Evolutionary conservation across 495 filamentous ascomycete species (phyloP), one percentile per base, ranked within the genome.

Genomic region (Aspergillus biplanus): DNA sequence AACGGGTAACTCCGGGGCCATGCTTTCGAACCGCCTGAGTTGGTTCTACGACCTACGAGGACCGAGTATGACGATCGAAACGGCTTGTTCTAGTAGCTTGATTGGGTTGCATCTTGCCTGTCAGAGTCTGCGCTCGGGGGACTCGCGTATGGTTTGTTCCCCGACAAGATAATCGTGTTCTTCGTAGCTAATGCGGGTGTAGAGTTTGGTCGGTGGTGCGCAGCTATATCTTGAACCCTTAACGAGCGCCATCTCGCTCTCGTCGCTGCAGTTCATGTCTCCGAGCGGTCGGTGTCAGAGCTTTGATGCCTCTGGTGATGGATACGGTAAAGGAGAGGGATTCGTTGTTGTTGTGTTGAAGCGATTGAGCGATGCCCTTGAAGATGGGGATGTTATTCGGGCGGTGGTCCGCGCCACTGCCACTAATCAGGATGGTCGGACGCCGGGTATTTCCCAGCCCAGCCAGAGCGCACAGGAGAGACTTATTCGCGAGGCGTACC

Each of bases 381-480:
- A 27, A 6, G 69, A 72, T 39, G 65, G 67, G 0, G 74, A 82
- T 52, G 50, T 58, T 0, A 74, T 82, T 13, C 67, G 74, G 1
- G 73, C 73, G 6, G 59, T 81, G 5, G 75, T 81, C 34, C 69
- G 77, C 32, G 73, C 63, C 7, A 72, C 72, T 0, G 69, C 65
- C 3, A 46, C 64, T 1, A 82, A 81, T 56, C 74, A 77, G 21
- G 78, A 81, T 56, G 80, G 79, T 0, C 64, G 67, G 33, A 80
- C 71, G 1, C 74, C 79, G 0, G 83, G 84, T 12, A 87, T 90
- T 42, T 87, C 82, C 3, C 76, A 83, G 69, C 87, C 87, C 0
- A 84, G 70, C 0, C 70, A 74, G 72, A 81, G 77, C 70, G 53
- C 65, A 34, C 52, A 87, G 0, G 85, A 87, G 15, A 67, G 72